Conservation (phyloP, 2,329 filamentous ascomycete genomes). For the Xylaria sp. region DNA sequence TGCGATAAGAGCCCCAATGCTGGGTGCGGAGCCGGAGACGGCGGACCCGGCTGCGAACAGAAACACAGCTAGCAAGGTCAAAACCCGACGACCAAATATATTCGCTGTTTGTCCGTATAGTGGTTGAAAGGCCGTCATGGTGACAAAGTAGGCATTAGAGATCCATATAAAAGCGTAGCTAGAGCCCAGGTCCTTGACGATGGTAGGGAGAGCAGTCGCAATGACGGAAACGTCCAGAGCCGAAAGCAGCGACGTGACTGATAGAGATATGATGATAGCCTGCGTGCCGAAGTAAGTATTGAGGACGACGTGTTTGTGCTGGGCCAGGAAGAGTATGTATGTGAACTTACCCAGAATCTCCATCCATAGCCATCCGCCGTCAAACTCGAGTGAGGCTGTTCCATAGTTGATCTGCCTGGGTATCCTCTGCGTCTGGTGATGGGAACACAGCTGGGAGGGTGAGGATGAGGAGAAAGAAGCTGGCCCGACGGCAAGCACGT, state of each 20-base stretch:
- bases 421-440: no score
- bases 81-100: slow-evolving; percentile 13
- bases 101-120: slow-evolving; percentile 21
- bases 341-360: no score
- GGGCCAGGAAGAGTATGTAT: no score
- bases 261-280: no score
- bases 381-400: no score
- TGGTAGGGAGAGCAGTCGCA: not conserved
- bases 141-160: slow-evolving; percentile 13
- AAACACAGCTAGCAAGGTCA: slow-evolving; percentile 37
- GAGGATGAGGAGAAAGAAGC: no score
- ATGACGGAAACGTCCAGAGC: not conserved
- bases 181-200: not conserved
- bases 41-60: slow-evolving; percentile 54
- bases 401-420: no score
- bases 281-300: no score
- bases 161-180: not conserved
- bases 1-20: slow-evolving; percentile 53
- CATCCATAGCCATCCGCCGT: no score
- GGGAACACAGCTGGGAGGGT: no score
- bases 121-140: slow-evolving; percentile 21
- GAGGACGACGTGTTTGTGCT: no score
- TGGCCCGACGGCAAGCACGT: no score
- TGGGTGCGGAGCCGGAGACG: slow-evolving; percentile 54
- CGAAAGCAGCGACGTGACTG: not conserved